Evolutionary conservation across 257 asterid genomes (phyloP).

Genomic region (Solanum appendiculatum): DNA sequence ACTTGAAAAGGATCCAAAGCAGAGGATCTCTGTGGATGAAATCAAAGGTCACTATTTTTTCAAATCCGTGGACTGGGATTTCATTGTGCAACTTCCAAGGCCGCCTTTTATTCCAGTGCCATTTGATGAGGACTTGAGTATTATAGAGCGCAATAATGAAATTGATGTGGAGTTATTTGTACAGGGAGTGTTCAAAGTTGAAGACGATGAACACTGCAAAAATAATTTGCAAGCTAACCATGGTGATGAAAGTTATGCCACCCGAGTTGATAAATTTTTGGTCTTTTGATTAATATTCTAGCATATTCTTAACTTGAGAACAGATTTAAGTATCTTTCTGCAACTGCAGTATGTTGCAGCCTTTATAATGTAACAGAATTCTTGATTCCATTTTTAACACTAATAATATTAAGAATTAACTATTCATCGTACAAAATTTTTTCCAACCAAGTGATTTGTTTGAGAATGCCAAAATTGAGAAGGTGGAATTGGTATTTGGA

Average conservation of each 20-base stretch:
- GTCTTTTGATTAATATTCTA: conserved; percentile 19
- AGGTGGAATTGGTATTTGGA: no score
- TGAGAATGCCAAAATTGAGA: not conserved
- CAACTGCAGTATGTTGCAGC: not conserved
- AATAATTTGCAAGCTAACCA: not conserved
- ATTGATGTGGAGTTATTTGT: conserved; percentile 73
- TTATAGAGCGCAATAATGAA: conserved; percentile 23
- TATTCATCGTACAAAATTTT: not conserved
- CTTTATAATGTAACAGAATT: not conserved
- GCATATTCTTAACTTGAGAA: not conserved
- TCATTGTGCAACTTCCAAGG: conserved; percentile 48
- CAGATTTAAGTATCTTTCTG: not conserved
- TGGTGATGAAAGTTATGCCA: conserved; percentile 18
- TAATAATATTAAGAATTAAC: not conserved
- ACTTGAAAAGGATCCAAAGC: conserved; percentile 66
- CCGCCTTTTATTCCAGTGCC: conserved; percentile 84
- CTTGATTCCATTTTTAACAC: not conserved
- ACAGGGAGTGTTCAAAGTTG: conserved; percentile 38
- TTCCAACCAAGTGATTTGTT: not conserved
- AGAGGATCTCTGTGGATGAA: conserved; percentile 40
- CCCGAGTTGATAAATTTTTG: conserved; percentile 38
- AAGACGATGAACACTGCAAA: conserved; percentile 8
- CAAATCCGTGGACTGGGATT: conserved; percentile 58
- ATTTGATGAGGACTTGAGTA: conserved; percentile 18
- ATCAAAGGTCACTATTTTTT: conserved; percentile 63